Percentiles rank a stretch among this genome's conserved stretches.
Conservation (phyloP, 441 rosid species). For the Syzygium malaccense region DNA sequence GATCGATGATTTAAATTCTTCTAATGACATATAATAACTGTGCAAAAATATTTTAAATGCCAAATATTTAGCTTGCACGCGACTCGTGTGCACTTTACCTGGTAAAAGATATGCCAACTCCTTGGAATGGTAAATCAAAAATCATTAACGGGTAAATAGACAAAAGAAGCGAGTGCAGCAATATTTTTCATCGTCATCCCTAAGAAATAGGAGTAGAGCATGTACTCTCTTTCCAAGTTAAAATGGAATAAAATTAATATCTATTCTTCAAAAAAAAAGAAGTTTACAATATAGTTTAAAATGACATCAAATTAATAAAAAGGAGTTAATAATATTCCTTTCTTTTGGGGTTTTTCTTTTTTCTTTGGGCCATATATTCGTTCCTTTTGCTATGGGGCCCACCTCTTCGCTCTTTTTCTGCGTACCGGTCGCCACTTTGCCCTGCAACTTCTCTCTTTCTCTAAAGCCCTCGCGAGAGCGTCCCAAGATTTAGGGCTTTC, state of each 20-base stretch:
- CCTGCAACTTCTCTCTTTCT: background rate
- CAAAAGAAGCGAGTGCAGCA: fast-evolving
- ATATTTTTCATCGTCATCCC: no score
- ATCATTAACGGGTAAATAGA: background rate
- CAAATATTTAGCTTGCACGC: fast-evolving
- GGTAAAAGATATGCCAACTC: fast-evolving
- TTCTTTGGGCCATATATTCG: background rate
- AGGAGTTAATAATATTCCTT: background rate
- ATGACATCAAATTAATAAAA: background rate
- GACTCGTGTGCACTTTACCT: fast-evolving
- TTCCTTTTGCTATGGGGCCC: background rate
- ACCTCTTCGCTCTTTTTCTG: no score
- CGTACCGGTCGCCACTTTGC: background rate
- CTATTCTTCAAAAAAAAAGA: background rate
- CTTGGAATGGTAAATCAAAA: background rate
- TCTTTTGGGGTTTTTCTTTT: background rate
- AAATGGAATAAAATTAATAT: background rate
- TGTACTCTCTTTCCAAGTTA: background rate
- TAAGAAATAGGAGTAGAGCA: background rate
- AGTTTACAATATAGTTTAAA: background rate
- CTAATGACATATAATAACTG: background rate
- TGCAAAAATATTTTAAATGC: background rate
- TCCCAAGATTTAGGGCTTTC: background rate
- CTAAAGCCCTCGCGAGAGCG: background rate
- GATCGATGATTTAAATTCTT: background rate